Evolutionary conservation across 1,284 basidiomycete genomes (phyloP).

Genomic region (Tilletia caries): DNA sequence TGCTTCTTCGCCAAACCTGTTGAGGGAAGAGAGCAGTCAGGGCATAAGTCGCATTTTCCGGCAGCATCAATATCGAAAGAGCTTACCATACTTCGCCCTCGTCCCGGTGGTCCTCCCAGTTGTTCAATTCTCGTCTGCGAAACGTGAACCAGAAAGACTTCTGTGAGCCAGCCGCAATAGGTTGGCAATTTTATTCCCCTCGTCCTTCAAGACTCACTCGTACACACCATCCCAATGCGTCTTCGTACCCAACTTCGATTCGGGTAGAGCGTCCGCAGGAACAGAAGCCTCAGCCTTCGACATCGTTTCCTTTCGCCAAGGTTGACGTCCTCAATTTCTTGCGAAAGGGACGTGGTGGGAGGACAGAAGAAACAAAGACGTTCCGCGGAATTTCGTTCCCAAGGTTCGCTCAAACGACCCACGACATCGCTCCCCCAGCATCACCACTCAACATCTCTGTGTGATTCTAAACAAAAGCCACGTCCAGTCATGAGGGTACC

Average conservation of each 20-base stretch:
- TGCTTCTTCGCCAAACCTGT: conserved; percentile 78
- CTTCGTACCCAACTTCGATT: conserved; percentile 69
- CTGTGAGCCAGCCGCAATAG: neutral
- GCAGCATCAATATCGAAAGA: neutral
- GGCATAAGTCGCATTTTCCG: neutral
- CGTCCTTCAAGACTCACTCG: conserved; percentile 5
- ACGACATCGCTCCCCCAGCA: no score
- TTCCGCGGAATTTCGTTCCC: no score
- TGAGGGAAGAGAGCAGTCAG: neutral
- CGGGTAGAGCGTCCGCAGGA: conserved; percentile 31
- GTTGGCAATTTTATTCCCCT: neutral
- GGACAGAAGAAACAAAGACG: no score
- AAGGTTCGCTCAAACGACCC: no score
- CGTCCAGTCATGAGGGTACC: conserved; percentile 31
- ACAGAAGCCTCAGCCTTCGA: no score
- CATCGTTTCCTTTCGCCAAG: no score
- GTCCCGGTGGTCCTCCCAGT: conserved; percentile 76
- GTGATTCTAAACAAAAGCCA: no score
- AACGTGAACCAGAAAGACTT: conserved; percentile 67
- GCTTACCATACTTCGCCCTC: conserved; percentile 81
- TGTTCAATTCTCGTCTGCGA: conserved; percentile 68
- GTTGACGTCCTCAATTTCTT: no score
- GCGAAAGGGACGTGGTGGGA: no score
- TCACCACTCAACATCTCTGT: no score
- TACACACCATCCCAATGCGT: conserved; percentile 54